Percentiles rank a stretch among this genome's conserved stretches.
phyloP scores from a whole-genome alignment of 1,284 basidiomycete species.

The Bondarzewia mesenterica region DNA sequence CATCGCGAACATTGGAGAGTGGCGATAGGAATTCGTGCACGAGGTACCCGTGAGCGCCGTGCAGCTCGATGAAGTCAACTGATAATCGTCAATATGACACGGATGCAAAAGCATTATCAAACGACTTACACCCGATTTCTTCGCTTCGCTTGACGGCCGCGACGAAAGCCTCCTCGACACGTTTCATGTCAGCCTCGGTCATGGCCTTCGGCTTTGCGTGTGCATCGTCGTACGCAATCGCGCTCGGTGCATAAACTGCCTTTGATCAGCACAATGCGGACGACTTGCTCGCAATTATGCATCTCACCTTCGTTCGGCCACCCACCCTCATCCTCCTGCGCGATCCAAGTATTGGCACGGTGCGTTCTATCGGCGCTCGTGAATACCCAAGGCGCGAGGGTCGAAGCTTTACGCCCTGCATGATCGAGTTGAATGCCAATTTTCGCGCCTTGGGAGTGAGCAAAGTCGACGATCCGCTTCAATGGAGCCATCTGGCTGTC shows the following conservation, averaged over 20 bases:
- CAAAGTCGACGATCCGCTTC: constrained; percentile 66
- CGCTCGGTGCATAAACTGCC: constrained; percentile 39
- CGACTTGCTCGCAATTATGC: background rate
- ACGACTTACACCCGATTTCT: constrained; percentile 49
- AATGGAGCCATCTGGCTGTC: constrained; percentile 66
- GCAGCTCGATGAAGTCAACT: constrained; percentile 81
- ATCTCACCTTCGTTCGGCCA: constrained; percentile 57
- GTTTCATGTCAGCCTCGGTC: constrained; percentile 45
- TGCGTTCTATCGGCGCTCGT: constrained; percentile 20
- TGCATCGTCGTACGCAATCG: constrained; percentile 39
- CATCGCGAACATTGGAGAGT: constrained; percentile 60
- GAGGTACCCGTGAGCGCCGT: constrained; percentile 66
- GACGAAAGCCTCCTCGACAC: constrained; percentile 59
- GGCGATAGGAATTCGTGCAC: constrained; percentile 61
- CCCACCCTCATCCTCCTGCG: constrained; percentile 47
- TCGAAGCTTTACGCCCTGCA: constrained; percentile 69
- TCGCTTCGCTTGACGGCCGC: constrained; percentile 56
- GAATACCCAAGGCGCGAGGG: constrained; percentile 49
- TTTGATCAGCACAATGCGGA: background rate
- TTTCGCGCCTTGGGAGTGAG: constrained; percentile 61
- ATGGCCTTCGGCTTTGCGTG: constrained; percentile 47
- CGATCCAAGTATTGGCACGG: constrained; percentile 17
- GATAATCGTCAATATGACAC: constrained; percentile 4
- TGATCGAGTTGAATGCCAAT: constrained; percentile 80
- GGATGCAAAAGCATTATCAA: background rate